A percentile compares a stretch with the other conserved stretches of the same genome.
phyloP scores from a whole-genome alignment of 192 early-diverging fungal genomes.

The Backusella liffmaniae region DNA sequence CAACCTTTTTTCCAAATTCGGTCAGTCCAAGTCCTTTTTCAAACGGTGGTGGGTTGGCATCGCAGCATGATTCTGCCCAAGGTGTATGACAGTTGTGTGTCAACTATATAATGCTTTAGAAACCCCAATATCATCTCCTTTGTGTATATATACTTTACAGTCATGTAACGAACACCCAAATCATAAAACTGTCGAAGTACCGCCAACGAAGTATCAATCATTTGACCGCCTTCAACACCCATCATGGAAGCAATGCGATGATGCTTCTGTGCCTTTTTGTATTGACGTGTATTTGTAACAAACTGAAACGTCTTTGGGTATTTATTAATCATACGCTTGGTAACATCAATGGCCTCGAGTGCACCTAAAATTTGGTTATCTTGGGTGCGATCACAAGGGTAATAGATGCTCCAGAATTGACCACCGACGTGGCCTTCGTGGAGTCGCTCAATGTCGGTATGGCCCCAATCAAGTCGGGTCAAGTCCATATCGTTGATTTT shows the following conservation, averaged over 20 bases:
- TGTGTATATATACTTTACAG: constrained; percentile 23
- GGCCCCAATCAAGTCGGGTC: constrained; percentile 16
- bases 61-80: constrained; percentile 47
- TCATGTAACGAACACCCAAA: constrained; percentile 66
- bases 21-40: constrained; percentile 50
- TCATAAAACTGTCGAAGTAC: constrained; percentile 51
- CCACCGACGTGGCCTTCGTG: constrained; percentile 29
- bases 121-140: too few species aligned
- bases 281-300: constrained; percentile 43
- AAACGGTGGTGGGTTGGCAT: constrained; percentile 46
- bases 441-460: constrained; percentile 28
- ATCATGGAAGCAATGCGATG: constrained; percentile 58
- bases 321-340: constrained; percentile 50
- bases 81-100: constrained; percentile 63
- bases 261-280: constrained; percentile 35
- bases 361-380: constrained; percentile 31
- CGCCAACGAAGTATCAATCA: constrained; percentile 56
- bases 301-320: constrained; percentile 50
- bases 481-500: constrained; percentile 26
- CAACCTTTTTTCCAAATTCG: constrained; percentile 47
- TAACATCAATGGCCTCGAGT: constrained; percentile 57
- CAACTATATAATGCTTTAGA: constrained; percentile 21
- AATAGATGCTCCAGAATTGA: constrained; percentile 37
- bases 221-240: constrained; percentile 67
- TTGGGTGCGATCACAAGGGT: constrained; percentile 15